Evolutionary conservation across 768 basidiomycete species (phyloP).

Genomic region (Lentinula detonsa): DNA sequence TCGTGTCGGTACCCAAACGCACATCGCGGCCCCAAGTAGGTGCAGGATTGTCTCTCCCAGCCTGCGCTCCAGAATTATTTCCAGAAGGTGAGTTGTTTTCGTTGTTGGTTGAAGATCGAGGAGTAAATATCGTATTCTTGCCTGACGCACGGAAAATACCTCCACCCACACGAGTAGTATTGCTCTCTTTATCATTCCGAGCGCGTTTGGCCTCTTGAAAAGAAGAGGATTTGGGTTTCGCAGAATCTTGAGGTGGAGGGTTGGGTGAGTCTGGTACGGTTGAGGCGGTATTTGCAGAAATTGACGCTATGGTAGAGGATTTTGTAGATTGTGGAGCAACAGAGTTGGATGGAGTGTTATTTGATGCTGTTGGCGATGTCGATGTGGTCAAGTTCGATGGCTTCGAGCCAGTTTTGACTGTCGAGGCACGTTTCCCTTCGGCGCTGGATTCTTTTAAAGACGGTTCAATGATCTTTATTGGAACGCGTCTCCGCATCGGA

Average conservation of each 20-base stretch:
- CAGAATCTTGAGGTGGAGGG: conserved; percentile 1
- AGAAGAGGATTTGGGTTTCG: conserved; percentile 27
- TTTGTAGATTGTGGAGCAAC: not conserved
- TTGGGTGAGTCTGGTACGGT: conserved; percentile 14
- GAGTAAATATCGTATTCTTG: conserved; percentile 49
- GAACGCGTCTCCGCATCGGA: conserved; percentile 45
- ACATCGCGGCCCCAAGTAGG: conserved; percentile 4
- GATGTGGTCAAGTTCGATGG: conserved; percentile 5
- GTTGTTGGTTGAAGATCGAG: conserved; percentile 13
- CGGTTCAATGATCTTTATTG: conserved; percentile 54
- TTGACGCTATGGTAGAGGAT: not conserved
- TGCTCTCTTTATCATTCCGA: conserved; percentile 37
- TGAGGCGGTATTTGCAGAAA: not conserved
- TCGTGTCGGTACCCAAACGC: conserved; percentile 14
- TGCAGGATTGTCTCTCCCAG: not conserved
- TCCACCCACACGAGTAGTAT: conserved; percentile 45
- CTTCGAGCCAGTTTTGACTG: not conserved
- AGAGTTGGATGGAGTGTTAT: not conserved
- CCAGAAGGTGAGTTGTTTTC: conserved; percentile 6
- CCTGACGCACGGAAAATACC: conserved; percentile 70
- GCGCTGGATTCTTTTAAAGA: conserved; percentile 6
- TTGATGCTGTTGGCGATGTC: conserved; percentile 11
- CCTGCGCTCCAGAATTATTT: not conserved
- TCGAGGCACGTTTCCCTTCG: conserved; percentile 10
- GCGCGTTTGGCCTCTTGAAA: conserved; percentile 57